Evolutionary conservation across 495 filamentous ascomycete genomes (phyloP).

Genomic region (Talaromyces nanjingensis): DNA sequence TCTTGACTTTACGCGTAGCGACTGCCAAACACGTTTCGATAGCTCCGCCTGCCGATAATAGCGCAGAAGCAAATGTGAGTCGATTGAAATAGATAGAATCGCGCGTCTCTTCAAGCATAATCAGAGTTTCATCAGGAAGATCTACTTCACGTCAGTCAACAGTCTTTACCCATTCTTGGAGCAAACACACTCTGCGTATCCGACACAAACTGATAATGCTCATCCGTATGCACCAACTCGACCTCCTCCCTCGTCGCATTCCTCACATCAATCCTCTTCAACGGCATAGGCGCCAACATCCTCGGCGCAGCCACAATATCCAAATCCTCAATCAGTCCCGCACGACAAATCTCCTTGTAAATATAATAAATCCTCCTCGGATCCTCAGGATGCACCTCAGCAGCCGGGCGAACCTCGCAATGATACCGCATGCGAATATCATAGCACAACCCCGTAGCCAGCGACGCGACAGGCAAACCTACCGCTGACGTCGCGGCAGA

Average conservation of each 20-base stretch:
- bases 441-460: constrained; percentile 77
- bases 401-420: constrained; percentile 62
- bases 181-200: constrained; percentile 43
- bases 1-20: constrained; percentile 71
- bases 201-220: constrained; percentile 72
- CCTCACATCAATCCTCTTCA: constrained; percentile 70
- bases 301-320: constrained; percentile 32
- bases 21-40: constrained; percentile 92
- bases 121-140: constrained; percentile 54
- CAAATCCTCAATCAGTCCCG: constrained; percentile 62
- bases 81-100: constrained; percentile 89
- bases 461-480: constrained; percentile 31
- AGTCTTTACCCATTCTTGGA: constrained; percentile 3
- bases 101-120: constrained; percentile 52
- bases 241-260: constrained; percentile 72
- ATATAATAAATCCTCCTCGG: constrained; percentile 85
- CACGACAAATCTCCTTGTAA: constrained; percentile 72
- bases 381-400: constrained; percentile 88
- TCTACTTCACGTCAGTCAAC: constrained; percentile 20
- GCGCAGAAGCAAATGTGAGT: constrained; percentile 69
- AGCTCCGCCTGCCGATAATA: constrained; percentile 85
- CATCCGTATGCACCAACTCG: constrained; percentile 62
- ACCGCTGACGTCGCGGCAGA: background rate
- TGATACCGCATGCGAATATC: constrained; percentile 92
- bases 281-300: constrained; percentile 48